Percentiles rank a stretch among this genome's conserved stretches.
Conservation (phyloP, 2,329 filamentous ascomycete species). For the Ceratocystis harringtonii region DNA sequence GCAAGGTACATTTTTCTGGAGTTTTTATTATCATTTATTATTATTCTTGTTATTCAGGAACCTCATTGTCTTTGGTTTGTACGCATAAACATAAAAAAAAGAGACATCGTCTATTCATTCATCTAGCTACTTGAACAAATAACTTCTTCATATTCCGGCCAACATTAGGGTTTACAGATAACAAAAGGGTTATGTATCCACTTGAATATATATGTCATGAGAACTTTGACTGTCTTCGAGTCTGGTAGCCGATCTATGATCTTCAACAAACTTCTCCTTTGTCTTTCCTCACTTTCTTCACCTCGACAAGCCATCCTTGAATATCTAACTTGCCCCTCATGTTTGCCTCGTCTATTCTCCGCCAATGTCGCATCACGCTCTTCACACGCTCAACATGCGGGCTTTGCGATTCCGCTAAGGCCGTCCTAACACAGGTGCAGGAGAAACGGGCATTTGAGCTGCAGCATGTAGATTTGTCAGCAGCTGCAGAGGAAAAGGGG, state of each 20-base stretch:
- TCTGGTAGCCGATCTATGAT: not conserved
- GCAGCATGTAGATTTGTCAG: conserved; percentile 55
- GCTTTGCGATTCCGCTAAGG: conserved; percentile 53
- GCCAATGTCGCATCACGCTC: conserved; percentile 53
- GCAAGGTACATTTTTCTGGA: conserved; percentile 10
- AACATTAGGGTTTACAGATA: not conserved
- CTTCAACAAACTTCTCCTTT: not conserved
- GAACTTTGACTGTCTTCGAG: not conserved
- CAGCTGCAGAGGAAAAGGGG: conserved; percentile 21
- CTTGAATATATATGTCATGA: not conserved
- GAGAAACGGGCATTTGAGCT: conserved; percentile 47
- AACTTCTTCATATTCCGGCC: not conserved
- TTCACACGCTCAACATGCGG: conserved; percentile 61
- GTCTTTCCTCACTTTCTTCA: not conserved
- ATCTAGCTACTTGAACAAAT: no score
- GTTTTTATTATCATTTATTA: conserved; percentile 2
- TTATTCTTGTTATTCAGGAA: not conserved
- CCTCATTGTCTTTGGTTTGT: not conserved
- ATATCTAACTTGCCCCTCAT: conserved; percentile 25
- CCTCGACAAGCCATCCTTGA: not conserved
- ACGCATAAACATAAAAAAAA: no score
- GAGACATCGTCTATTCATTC: no score
- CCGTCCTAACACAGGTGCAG: conserved; percentile 39
- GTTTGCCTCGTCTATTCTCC: conserved; percentile 35
- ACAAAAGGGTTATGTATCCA: not conserved